Evolutionary conservation across 352 stramenopile species (phyloP), one percentile per base, ranked within the genome.

Genomic region (Phytopythium montanum): DNA sequence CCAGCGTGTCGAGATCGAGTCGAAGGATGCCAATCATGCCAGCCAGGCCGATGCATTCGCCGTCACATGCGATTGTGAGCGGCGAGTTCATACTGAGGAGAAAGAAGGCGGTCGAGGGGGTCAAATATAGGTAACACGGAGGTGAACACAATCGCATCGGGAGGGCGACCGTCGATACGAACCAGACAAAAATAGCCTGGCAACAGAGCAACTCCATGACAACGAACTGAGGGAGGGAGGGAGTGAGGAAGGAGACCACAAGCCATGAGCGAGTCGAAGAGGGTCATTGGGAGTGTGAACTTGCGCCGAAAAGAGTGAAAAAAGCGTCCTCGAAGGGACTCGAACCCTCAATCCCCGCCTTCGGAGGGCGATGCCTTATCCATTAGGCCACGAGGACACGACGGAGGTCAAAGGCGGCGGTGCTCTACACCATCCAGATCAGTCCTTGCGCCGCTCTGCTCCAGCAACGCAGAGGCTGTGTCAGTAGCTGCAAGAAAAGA

Each of bases 331-430:
- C 75, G 75, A 82, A 65, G 75, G 75, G 75, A 82, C 75, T 85
- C 72, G 75, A 85, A 85, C 75, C 73, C 73, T 66, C 75, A 85
- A 75, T 85, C 73, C 68, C 76, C 75, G 75, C 75, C 75, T 85
- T 76, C 75, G 75, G 75, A 85, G 73, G 73, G 75, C 75, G 75
- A 85, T 79, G 75, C 75, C 75, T 85, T 85, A 85, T 85, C 75
- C 75, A 85, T 85, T 85, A 85, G 75, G 75, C 75, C 73, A 82
- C 72, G 67, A 68, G 61, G 71, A 74, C 72, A 34, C 31, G 31
- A 34, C 31, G 9, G 31, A 5, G 5, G 9, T 34, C 31, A n/a
- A n/a, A n/a, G n/a, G n/a, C n/a, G n/a, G n/a, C 10, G 34, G 6
- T 39, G 29, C 31, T 42, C 23, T 39, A 21, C 23, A 54, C 25